Base-by-base conservation (phyloP, 257 asterid species). In the Leonotis leonurus region DNA sequence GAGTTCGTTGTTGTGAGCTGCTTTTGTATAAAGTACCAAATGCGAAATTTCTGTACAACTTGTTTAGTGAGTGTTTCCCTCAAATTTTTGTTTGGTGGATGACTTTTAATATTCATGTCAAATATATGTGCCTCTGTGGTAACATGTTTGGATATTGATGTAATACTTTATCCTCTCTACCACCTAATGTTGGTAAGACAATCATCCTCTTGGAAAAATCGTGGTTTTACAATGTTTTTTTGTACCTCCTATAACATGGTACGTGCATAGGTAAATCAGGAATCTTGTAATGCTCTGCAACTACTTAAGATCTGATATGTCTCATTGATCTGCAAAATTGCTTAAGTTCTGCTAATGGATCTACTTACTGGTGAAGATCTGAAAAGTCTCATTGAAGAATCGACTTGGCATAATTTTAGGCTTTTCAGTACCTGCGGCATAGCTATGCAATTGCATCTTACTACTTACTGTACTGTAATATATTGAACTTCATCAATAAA, bases 101-200 rank as follows among this genome's bases (percentile, higher is more conserved):
- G 10, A 36, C 9, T 18, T 52, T 45, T 29, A 54, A 35, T 43
- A 17, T 2, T 32, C 54, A 40, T 10, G 27, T 37, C 46, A 24
- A 54, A 36, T 63, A 48, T 8, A 37, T 54, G 3, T 54, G n/a
- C n/a, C n/a, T n/a, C n/a, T 33, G 66, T 62, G 63, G 14, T 25
- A 3, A 30, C 14, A 16, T 43, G 18, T 7, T 59, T 14, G 64
- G 44, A 11, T 36, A 18, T 14, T 55, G 13, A 18, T 18, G 39
- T 43, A 26, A 32, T 35, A 20, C 7, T 56, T 40, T 16, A 27
- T 18, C 32, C n/a, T 7, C 26, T 41, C 56, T 29, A 18, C 33
- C 37, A 45, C 45, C 17, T 20, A 2, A 64, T 6, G 51, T 59
- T 37, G 35, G 56, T 12, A 36, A 59, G 40, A 33, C 33, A 32